phyloP scores from a whole-genome alignment of 768 basidiomycete genomes.

The Austroboletus eburneus region DNA sequence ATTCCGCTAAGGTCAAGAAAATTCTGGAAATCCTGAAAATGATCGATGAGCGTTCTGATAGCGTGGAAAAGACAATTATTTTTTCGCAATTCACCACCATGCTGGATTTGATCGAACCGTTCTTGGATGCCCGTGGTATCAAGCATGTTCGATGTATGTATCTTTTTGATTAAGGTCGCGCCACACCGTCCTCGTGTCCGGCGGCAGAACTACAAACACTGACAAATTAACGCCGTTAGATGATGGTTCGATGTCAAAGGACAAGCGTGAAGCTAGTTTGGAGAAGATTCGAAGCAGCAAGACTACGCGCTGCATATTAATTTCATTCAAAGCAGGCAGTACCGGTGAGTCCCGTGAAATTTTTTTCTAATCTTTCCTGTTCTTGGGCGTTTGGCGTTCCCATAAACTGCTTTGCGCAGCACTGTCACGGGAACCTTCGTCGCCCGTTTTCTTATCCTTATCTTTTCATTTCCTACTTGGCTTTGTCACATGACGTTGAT shows the following conservation, averaged over 20 bases:
- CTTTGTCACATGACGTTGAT: no score
- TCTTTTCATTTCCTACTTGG: not conserved
- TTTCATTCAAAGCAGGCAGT: constrained; percentile 95
- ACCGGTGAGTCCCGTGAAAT: constrained; percentile 52
- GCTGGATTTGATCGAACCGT: constrained; percentile 84
- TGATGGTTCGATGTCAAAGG: constrained; percentile 81
- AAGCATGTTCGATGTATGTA: constrained; percentile 83
- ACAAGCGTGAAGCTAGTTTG: constrained; percentile 71
- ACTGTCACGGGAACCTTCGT: no score
- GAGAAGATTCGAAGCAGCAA: constrained; percentile 62
- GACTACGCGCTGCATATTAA: constrained; percentile 72
- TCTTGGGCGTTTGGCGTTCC: no score
- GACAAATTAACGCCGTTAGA: constrained; percentile 44
- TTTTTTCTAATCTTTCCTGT: not conserved
- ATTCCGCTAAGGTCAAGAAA: constrained; percentile 86
- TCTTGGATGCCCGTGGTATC: constrained; percentile 64
- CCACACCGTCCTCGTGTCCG: not conserved
- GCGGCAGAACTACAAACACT: not conserved
- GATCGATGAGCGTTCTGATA: constrained; percentile 53
- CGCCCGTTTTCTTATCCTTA: not conserved
- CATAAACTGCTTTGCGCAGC: no score
- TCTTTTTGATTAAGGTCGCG: not conserved
- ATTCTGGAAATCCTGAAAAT: constrained; percentile 66
- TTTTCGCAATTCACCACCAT: constrained; percentile 91
- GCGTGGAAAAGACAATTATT: constrained; percentile 88